Base-by-base conservation (phyloP, 495 filamentous ascomycete genomes). In the Bombardia bombarda region DNA sequence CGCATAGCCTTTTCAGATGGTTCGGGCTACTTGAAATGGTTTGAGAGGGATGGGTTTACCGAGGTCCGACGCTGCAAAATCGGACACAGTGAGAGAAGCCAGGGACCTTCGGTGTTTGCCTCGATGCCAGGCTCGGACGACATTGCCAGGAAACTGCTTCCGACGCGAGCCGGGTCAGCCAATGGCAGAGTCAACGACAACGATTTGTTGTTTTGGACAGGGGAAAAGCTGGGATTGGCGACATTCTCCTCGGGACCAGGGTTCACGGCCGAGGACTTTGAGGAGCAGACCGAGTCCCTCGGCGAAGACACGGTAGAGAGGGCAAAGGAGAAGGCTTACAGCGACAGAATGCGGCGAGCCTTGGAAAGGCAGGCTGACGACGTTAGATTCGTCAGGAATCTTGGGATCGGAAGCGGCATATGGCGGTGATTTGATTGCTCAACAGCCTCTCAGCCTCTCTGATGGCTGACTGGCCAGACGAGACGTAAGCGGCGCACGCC, bases 11-110 rank as follows among this genome's bases (percentile, higher is more conserved):
- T 86, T 49, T 85, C 86, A 0, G 90, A 96, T 49, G 80, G 83
- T 4, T 79, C 87, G 36, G 90, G 90, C 0, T 80, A 81, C 45
- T 58, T 97, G 45, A 94, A 88, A 62, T 96, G 90, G 90, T 75
- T 92, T 19, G 90, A 97, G 62, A 74, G 89, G 19, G 86, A 96
- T 53, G 88, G 87, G 9, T 80, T 79, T 41, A 79, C 80, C n/a
- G 78, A 86, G 51, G 83, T 89, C 32, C 79, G 90, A 20, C 75
- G 77, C 13, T 83, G 80, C 64, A 87, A 83, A 51, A 88, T 84
- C 34, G 72, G 73, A 21, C 68, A 75, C 32, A 66, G 65, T 52
- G 62, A 72, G 56, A 38, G 53, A 47, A 39, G 60, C 38, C 40
- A 58, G 47, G 48, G 54, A 34, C 48, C 57, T 12, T 63, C 67